phyloP scores from a whole-genome alignment of 345 rosid species.

The Dipteronia sinensis region DNA sequence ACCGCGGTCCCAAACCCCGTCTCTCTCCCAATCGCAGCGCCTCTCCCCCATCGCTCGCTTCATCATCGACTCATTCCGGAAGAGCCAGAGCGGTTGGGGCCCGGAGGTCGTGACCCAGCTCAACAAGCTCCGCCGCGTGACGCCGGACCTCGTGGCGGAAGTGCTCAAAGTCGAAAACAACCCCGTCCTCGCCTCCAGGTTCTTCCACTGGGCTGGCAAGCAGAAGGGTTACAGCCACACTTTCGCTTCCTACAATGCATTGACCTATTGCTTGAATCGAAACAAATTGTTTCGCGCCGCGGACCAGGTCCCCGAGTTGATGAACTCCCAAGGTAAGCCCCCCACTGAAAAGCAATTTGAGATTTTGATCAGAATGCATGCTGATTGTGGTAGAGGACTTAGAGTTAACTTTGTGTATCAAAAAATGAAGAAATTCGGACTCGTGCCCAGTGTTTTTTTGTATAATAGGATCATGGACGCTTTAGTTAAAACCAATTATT shows the following conservation, averaged over 20 bases:
- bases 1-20: conserved; percentile 25
- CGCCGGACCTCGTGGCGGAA: conserved; percentile 75
- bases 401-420: conserved; percentile 80
- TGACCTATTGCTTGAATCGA: conserved; percentile 81
- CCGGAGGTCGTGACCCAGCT: conserved; percentile 68
- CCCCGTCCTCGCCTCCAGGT: conserved; percentile 68
- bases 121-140: conserved; percentile 84
- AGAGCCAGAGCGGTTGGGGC: conserved; percentile 62
- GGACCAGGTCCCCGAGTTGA: conserved; percentile 83
- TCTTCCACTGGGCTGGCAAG: conserved; percentile 94
- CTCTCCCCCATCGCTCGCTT: conserved; percentile 88
- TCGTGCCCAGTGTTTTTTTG: conserved; percentile 71
- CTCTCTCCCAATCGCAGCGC: conserved; percentile 42
- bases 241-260: conserved; percentile 84
- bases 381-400: conserved; percentile 74
- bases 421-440: conserved; percentile 85
- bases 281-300: conserved; percentile 69
- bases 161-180: conserved; percentile 62
- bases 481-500: conserved; percentile 57
- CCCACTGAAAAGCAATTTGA: conserved; percentile 89
- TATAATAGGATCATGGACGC: conserved; percentile 82
- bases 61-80: conserved; percentile 74
- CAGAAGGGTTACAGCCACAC: conserved; percentile 79
- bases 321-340: conserved; percentile 80
- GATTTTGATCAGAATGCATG: conserved; percentile 92